phyloP scores from a whole-genome alignment of 179 eudicot genomes.

The Patellifolia procumbens region DNA sequence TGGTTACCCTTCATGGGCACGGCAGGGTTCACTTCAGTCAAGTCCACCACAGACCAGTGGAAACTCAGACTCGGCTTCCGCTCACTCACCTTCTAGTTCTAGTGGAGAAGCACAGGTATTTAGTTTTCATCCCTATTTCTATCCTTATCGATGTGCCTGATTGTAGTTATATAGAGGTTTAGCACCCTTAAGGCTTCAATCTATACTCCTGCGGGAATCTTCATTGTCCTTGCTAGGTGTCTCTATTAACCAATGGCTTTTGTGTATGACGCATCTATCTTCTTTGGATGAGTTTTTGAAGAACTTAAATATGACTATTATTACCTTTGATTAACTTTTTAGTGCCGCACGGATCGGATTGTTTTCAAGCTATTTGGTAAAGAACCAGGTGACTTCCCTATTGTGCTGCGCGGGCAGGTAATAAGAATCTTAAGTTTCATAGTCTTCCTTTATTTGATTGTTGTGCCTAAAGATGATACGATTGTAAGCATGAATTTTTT shows the following conservation, averaged over 20 bases:
- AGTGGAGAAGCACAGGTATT: constrained; percentile 84
- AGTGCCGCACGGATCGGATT: too few relatives aligned
- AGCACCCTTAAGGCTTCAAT: too few relatives aligned
- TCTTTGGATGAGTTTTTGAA: too few relatives aligned
- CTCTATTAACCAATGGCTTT: too few relatives aligned
- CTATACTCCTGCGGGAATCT: background rate
- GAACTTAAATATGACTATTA: background rate
- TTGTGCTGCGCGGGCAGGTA: constrained; percentile 51
- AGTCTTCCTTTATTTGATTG: background rate
- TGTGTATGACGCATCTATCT: too few relatives aligned
- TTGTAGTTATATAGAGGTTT: too few relatives aligned
- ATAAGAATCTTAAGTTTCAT: background rate
- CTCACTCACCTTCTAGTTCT: constrained; percentile 79
- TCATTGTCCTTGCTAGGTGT: background rate
- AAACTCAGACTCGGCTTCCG: constrained; percentile 70
- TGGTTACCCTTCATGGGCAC: too few relatives aligned
- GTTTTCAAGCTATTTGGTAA: too few relatives aligned
- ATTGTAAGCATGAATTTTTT: constrained; percentile 32
- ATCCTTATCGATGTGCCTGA: background rate
- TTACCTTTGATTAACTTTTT: constrained; percentile 17
- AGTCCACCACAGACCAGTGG: too few relatives aligned
- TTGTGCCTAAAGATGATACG: background rate
- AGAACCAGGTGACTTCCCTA: too few relatives aligned
- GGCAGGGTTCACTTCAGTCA: too few relatives aligned
- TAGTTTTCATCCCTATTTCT: background rate